Percentiles rank a stretch among this genome's conserved stretches.
phyloP scores from a whole-genome alignment of 176 grass and related monocot genomes.

The Carex scoparia region DNA sequence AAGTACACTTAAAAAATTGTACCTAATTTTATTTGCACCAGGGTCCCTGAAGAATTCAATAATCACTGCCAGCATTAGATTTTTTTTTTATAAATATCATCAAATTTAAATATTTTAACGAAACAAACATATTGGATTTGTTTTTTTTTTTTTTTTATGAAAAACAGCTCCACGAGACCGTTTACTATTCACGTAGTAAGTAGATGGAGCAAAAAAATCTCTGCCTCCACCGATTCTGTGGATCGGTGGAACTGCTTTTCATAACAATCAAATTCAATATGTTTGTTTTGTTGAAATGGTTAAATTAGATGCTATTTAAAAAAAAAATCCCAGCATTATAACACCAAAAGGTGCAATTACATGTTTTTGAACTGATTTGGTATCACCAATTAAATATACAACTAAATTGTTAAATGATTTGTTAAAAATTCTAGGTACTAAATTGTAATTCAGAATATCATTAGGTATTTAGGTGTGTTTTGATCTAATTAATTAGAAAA shows the following conservation, averaged over 20 bases:
- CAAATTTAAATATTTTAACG: too few species aligned
- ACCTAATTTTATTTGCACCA: background rate
- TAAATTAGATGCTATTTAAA: too few species aligned
- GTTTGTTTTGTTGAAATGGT: too few species aligned
- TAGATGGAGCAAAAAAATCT: too few species aligned
- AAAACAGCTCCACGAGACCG: too few species aligned
- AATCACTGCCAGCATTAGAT: background rate
- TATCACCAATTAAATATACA: background rate
- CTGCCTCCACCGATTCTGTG: too few species aligned
- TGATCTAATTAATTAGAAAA: background rate
- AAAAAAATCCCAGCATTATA: background rate
- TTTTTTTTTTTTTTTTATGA: too few species aligned
- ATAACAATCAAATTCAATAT: too few species aligned
- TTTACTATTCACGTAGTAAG: too few species aligned
- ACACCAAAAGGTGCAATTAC: background rate
- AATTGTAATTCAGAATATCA: background rate
- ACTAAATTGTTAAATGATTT: background rate
- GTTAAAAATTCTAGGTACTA: background rate
- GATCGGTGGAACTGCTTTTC: too few species aligned
- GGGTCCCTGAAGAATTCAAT: slow-evolving; percentile 4
- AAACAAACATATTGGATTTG: too few species aligned
- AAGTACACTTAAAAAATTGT: background rate
- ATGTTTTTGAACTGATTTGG: background rate
- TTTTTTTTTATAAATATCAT: too few species aligned
- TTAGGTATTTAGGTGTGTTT: background rate